Percentiles rank a stretch among this genome's conserved stretches.
These are phyloP conservation scores for Aquilaria yunnanensis DNA, from an alignment of 345 rosid species.

Conservation along the genomic window DNA sequence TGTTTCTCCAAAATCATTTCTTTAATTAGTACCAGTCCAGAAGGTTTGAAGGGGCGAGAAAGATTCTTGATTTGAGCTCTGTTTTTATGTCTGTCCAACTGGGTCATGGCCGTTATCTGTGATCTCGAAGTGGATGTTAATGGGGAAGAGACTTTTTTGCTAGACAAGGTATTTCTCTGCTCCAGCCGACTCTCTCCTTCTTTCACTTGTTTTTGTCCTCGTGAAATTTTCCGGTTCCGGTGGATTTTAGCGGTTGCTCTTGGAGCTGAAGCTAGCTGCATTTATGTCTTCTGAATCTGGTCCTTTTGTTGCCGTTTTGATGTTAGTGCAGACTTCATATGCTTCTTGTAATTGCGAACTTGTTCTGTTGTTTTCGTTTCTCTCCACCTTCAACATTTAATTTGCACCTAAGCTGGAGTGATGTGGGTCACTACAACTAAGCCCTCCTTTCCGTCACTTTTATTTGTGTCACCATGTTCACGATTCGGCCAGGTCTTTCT, in stretches of 20 bases:
- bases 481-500: constrained; percentile 6
- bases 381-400: constrained; percentile 23
- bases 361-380: constrained; percentile 1
- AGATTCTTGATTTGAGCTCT: constrained; percentile 27
- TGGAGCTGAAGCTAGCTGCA: background rate
- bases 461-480: constrained; percentile 7
- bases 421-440: constrained; percentile 25
- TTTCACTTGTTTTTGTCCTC: background rate
- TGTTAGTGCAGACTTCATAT: constrained; percentile 8
- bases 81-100: constrained; percentile 18
- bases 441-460: constrained; percentile 19
- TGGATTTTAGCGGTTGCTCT: constrained; percentile 3
- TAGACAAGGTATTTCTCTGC: constrained; percentile 52
- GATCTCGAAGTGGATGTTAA: constrained; percentile 92
- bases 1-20: constrained; percentile 12
- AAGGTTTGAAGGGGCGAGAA: constrained; percentile 1
- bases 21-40: background rate
- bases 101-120: constrained; percentile 67
- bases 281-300: background rate
- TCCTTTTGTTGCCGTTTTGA: background rate
- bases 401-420: constrained; percentile 23
- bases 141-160: constrained; percentile 79
- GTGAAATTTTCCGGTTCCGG: background rate
- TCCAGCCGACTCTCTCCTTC: background rate
- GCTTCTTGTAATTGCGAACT: constrained; percentile 9